Conservation (phyloP, 2,329 filamentous ascomycete species). For the Ceratocystis diversiconidia region DNA sequence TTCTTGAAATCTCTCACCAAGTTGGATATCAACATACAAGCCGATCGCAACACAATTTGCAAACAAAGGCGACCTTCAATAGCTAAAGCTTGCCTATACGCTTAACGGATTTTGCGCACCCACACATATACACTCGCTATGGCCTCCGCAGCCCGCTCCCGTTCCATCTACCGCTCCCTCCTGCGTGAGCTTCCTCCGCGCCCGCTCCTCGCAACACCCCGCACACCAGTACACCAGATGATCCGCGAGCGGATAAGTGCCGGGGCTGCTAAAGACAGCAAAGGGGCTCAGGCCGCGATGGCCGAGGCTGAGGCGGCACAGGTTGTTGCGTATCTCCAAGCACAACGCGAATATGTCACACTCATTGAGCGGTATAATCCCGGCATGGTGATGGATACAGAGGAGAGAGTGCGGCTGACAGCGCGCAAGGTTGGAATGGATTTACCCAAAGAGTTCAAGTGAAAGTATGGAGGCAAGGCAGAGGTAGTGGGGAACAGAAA, state of each 20-base stretch:
- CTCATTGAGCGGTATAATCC: conserved; percentile 88
- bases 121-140: conserved; percentile 14
- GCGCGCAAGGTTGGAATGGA: conserved; percentile 85
- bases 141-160: conserved; percentile 38
- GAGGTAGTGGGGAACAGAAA: neutral
- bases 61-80: too few species aligned
- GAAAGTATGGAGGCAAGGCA: conserved; percentile 5
- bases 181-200: conserved; percentile 78
- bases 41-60: too few species aligned
- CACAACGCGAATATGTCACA: conserved; percentile 72
- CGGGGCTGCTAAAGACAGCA: conserved; percentile 19
- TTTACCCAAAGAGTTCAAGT: conserved; percentile 50
- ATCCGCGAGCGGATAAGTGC: conserved; percentile 49
- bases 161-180: conserved; percentile 73
- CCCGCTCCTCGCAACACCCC: conserved; percentile 38
- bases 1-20: too few species aligned
- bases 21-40: too few species aligned
- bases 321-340: conserved; percentile 62
- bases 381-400: conserved; percentile 71
- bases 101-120: neutral
- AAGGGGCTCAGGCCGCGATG: conserved; percentile 7
- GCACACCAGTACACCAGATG: conserved; percentile 55
- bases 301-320: conserved; percentile 45
- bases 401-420: conserved; percentile 71
- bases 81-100: too few species aligned